Conservation (phyloP, 2,329 filamentous ascomycete genomes). For the Chaetomium sp. region DNA sequence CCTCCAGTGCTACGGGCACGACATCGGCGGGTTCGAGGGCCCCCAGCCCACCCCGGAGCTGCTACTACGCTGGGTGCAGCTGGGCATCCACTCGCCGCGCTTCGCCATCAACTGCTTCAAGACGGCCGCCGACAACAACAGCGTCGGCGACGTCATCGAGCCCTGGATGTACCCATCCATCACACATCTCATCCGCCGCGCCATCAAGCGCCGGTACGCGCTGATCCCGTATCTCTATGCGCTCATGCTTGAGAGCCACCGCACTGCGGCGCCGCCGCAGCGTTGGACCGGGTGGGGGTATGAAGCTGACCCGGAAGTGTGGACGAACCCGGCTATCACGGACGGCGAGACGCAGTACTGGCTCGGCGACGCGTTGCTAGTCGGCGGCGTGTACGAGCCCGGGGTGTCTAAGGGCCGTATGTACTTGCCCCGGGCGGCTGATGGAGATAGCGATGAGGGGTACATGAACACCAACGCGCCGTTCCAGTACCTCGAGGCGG, state of each 20-base stretch:
- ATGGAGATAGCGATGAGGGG: background rate
- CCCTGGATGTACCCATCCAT: slow-evolving; percentile 7
- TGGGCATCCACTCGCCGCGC: slow-evolving; percentile 7
- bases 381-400: slow-evolving; percentile 5
- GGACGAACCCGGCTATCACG: background rate
- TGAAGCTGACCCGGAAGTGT: slow-evolving; percentile 5
- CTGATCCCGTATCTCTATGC: slow-evolving; percentile 3
- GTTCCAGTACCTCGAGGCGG: slow-evolving; percentile 3
- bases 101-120: slow-evolving; percentile 10
- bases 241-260: slow-evolving; percentile 7
- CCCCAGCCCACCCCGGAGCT: slow-evolving; percentile 1
- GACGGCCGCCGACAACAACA: slow-evolving; percentile 4
- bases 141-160: slow-evolving; percentile 7
- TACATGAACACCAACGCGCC: slow-evolving; percentile 6
- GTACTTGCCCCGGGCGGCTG: background rate
- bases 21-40: slow-evolving; percentile 8
- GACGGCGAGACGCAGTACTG: slow-evolving; percentile 8
- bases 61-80: slow-evolving; percentile 7
- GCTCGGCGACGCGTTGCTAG: slow-evolving; percentile 5
- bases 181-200: slow-evolving; percentile 4
- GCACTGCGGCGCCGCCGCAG: slow-evolving; percentile 3
- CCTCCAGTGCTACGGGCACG: slow-evolving; percentile 5
- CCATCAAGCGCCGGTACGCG: slow-evolving; percentile 8
- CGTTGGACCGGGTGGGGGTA: slow-evolving; percentile 5
- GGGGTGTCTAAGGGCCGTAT: slow-evolving; percentile 1